Evolutionary conservation across 106 monocot species (phyloP).

Genomic region (Alisma plantagoaquatica): DNA sequence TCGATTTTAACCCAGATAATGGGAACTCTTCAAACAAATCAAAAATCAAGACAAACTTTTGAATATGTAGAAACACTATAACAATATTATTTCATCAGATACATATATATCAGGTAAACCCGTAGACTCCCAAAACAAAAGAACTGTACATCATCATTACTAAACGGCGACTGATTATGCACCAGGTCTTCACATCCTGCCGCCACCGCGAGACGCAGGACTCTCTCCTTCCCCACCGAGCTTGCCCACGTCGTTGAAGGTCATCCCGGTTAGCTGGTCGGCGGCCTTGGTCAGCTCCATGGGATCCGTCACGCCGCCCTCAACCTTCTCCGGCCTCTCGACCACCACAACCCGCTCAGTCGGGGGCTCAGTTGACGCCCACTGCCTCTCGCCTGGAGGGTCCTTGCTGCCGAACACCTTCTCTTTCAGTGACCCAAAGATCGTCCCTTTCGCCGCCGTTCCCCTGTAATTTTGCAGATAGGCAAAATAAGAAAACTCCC

Average conservation of each 20-base stretch:
- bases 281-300: slow-evolving; percentile 20
- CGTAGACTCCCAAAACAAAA: too few relatives aligned
- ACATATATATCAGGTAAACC: too few relatives aligned
- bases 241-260: slow-evolving; percentile 32
- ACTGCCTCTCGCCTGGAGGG: neutral
- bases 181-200: too few relatives aligned
- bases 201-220: too few relatives aligned
- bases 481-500: neutral
- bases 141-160: too few relatives aligned
- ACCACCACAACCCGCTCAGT: slow-evolving; percentile 13
- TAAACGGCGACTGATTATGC: too few relatives aligned
- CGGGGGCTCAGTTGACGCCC: neutral
- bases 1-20: too few relatives aligned
- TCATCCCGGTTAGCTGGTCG: slow-evolving; percentile 33
- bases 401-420: slow-evolving; percentile 14
- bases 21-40: too few relatives aligned
- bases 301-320: slow-evolving; percentile 15
- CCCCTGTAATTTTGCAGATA: slow-evolving; percentile 2
- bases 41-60: too few relatives aligned
- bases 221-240: slow-evolving; percentile 30
- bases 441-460: slow-evolving; percentile 8
- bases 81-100: too few relatives aligned
- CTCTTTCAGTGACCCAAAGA: slow-evolving; percentile 24
- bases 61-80: too few relatives aligned
- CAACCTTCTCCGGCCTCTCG: slow-evolving; percentile 4